phyloP scores from a whole-genome alignment of 768 basidiomycete species.

The Suillus ampliporus region DNA sequence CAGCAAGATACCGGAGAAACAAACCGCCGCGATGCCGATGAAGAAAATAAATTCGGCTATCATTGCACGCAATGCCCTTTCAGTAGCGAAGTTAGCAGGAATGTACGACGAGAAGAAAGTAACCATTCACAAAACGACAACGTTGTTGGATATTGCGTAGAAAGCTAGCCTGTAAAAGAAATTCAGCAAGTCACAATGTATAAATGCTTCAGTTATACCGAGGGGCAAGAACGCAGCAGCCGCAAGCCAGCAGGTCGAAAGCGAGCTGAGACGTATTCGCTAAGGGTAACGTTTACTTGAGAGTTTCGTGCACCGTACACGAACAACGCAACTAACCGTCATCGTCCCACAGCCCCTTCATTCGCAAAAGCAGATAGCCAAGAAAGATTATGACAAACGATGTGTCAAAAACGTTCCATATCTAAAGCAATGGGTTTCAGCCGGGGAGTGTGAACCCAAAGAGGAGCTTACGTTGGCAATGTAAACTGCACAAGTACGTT shows the following conservation, averaged over 20 bases:
- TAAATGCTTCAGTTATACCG: slow-evolving; percentile 46
- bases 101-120: not conserved
- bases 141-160: slow-evolving; percentile 79
- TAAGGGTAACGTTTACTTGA: slow-evolving; percentile 24
- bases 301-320: not conserved
- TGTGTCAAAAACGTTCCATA: slow-evolving; percentile 92
- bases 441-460: slow-evolving; percentile 9
- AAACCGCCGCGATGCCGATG: slow-evolving; percentile 74
- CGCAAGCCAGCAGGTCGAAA: slow-evolving; percentile 85
- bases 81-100: slow-evolving; percentile 14
- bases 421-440: slow-evolving; percentile 46
- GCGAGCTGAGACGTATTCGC: slow-evolving; percentile 60
- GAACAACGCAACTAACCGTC: slow-evolving; percentile 49
- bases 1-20: slow-evolving; percentile 79
- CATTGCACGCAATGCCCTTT: slow-evolving; percentile 82
- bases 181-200: slow-evolving; percentile 6
- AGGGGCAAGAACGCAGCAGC: slow-evolving; percentile 85
- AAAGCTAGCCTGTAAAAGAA: slow-evolving; percentile 64
- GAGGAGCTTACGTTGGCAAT: slow-evolving; percentile 70
- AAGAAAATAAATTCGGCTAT: slow-evolving; percentile 80
- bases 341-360: slow-evolving; percentile 59
- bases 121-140: slow-evolving; percentile 66
- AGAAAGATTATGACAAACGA: slow-evolving; percentile 74
- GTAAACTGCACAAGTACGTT: slow-evolving; percentile 57
- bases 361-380: slow-evolving; percentile 66